A percentile compares a stretch with the other conserved stretches of the same genome.
These are phyloP conservation scores for Salix purpurea DNA, from an alignment of 345 rosid species.

Conservation along the genomic window DNA sequence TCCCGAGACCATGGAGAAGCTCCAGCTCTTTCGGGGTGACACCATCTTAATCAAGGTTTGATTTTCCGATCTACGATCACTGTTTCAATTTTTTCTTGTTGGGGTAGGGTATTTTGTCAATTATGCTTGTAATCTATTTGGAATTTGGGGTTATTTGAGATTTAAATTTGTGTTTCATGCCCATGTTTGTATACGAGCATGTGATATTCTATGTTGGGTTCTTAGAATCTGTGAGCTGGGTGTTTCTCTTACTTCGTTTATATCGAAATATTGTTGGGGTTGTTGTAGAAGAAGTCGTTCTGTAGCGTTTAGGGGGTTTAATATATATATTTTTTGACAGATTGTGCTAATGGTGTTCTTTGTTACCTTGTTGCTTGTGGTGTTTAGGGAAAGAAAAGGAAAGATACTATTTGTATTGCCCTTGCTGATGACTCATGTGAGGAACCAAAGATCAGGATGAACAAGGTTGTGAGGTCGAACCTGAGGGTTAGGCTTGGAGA, in stretches of 20 bases:
- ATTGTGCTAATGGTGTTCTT: neutral
- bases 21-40: conserved; percentile 94
- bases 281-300: neutral
- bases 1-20: conserved; percentile 94
- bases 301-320: neutral
- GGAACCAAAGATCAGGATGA: conserved; percentile 84
- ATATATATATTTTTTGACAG: neutral
- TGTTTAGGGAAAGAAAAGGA: conserved; percentile 76
- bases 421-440: conserved; percentile 81
- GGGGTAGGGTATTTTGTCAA: neutral
- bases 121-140: neutral
- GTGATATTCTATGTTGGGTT: neutral
- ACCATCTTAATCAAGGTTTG: conserved; percentile 84
- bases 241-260: neutral
- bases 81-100: neutral
- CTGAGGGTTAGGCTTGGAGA: conserved; percentile 90
- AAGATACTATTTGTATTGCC: conserved; percentile 78
- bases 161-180: neutral
- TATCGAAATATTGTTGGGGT: too few relatives aligned
- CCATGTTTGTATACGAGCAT: neutral
- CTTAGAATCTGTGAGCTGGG: neutral
- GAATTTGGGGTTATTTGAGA: neutral
- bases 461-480: conserved; percentile 80
- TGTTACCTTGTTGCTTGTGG: conserved; percentile 4
- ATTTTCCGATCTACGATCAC: neutral